phyloP scores from a whole-genome alignment of 1,284 basidiomycete genomes.

The Moesziomyces antarcticus region DNA sequence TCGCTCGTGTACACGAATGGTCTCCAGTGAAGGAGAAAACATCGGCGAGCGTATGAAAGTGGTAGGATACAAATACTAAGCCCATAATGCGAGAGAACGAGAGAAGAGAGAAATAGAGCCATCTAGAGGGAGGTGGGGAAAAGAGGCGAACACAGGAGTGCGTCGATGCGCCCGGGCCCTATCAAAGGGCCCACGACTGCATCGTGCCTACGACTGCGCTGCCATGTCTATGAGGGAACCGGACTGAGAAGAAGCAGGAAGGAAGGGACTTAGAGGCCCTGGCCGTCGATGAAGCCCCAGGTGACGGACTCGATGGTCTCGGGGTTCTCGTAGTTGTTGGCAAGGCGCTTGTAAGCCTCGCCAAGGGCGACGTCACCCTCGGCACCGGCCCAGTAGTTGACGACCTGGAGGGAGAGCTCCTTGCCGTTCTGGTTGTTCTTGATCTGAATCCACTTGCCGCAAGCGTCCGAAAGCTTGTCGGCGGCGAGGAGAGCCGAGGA shows the following conservation, averaged over 20 bases:
- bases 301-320: constrained; percentile 48
- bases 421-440: constrained; percentile 59
- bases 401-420: constrained; percentile 50
- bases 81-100: constrained; percentile 32
- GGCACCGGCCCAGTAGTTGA: constrained; percentile 39
- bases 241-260: background rate
- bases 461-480: constrained; percentile 43
- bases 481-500: constrained; percentile 34
- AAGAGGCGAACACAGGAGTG: constrained; percentile 11
- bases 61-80: constrained; percentile 24
- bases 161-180: constrained; percentile 1
- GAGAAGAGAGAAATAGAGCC: constrained; percentile 10
- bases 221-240: constrained; percentile 12
- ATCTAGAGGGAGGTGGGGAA: constrained; percentile 11
- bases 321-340: constrained; percentile 41
- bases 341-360: constrained; percentile 48
- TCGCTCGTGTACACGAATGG: constrained; percentile 52
- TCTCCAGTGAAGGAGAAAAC: constrained; percentile 37
- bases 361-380: constrained; percentile 43
- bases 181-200: constrained; percentile 9
- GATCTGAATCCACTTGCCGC: constrained; percentile 57
- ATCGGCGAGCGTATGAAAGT: constrained; percentile 40
- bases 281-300: constrained; percentile 57
- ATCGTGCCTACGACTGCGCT: constrained; percentile 24
- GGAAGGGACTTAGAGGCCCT: constrained; percentile 38